These are phyloP conservation scores for Imleria badia DNA, from an alignment of 768 basidiomycete genomes.

Conservation along the genomic window DNA sequence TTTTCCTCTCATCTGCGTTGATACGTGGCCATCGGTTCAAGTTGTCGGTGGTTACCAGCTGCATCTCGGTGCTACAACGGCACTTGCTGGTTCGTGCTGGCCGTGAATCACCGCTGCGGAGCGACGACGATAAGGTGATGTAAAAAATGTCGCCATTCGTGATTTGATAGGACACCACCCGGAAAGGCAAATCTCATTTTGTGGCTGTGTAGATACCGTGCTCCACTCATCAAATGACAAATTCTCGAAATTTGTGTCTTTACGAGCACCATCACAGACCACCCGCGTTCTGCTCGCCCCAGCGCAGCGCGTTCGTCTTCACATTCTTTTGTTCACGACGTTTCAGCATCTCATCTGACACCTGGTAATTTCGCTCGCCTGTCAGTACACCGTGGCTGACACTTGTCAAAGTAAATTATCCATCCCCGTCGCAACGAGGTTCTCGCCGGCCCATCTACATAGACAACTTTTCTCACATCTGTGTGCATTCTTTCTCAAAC, in stretches of 20 bases:
- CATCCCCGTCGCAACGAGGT: slow-evolving; percentile 1
- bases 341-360: neutral
- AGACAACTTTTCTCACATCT: neutral
- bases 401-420: slow-evolving; percentile 18
- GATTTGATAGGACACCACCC: neutral
- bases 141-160: neutral
- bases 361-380: slow-evolving; percentile 1
- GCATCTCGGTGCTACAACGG: no score
- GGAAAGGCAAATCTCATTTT: slow-evolving; percentile 17
- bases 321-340: slow-evolving; percentile 22
- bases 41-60: neutral
- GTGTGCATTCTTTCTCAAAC: slow-evolving; percentile 9
- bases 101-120: no score
- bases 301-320: neutral
- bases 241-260: slow-evolving; percentile 20
- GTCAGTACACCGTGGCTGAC: slow-evolving; percentile 6
- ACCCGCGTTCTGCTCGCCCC: neutral
- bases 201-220: slow-evolving; percentile 22
- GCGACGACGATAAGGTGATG: slow-evolving; percentile 4
- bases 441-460: slow-evolving; percentile 8
- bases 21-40: neutral
- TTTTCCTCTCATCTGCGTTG: neutral
- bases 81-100: neutral
- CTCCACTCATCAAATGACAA: slow-evolving; percentile 25
- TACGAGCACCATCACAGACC: slow-evolving; percentile 12